Evolutionary conservation across 1,284 basidiomycete genomes (phyloP).

Genomic region (Papiliotrema flavescens): DNA sequence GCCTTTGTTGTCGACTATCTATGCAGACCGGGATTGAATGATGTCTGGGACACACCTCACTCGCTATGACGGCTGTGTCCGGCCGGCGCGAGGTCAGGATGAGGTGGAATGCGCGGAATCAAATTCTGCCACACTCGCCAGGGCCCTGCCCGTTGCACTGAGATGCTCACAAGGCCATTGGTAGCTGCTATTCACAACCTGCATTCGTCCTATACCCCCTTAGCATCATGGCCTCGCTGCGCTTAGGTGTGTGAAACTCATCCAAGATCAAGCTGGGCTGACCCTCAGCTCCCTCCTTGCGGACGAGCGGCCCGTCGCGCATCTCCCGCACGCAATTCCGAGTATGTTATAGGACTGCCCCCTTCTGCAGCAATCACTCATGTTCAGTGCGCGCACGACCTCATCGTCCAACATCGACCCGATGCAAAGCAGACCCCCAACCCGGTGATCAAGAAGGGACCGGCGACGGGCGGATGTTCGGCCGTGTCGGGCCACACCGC

Average conservation of each 20-base stretch:
- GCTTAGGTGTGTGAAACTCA: background rate
- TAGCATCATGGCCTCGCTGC: conserved; percentile 2
- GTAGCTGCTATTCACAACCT: background rate
- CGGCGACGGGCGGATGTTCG: conserved; percentile 72
- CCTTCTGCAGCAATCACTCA: conserved; percentile 3
- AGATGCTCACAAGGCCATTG: background rate
- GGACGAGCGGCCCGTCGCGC: background rate
- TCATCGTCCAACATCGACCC: conserved; percentile 34
- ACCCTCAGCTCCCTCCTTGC: background rate
- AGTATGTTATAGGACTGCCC: background rate
- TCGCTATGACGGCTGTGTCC: background rate
- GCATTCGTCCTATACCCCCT: background rate
- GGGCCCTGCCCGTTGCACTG: background rate
- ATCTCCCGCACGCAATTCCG: background rate
- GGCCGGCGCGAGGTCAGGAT: background rate
- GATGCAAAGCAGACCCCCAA: conserved; percentile 45
- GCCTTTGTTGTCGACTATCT: too few relatives aligned
- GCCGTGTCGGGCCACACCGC: conserved; percentile 83
- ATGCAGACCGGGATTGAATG: too few relatives aligned
- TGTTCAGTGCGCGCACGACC: conserved; percentile 42
- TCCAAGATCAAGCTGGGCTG: background rate
- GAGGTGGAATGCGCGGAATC: conserved; percentile 15
- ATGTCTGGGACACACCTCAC: too few relatives aligned
- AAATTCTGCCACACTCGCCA: conserved; percentile 22
- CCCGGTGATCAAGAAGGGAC: conserved; percentile 67